These are phyloP conservation scores for Pichia paraexigua DNA, from an alignment of 805 yeast genomes.

Conservation along the genomic window DNA sequence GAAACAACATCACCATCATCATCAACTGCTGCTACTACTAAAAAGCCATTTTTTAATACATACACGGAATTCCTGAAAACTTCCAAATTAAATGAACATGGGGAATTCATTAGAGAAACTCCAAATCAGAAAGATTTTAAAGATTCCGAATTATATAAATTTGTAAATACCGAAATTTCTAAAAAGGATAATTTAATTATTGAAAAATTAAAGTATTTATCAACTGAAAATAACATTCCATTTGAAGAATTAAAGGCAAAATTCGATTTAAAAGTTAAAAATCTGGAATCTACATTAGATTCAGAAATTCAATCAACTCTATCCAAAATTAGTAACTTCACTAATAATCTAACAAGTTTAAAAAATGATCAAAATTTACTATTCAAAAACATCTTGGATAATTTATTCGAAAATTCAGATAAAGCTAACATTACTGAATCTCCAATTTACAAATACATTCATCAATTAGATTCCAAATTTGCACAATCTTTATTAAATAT, in stretches of 20 bases:
- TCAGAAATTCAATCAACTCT: slow-evolving; percentile 9
- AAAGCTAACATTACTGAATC: slow-evolving; percentile 5
- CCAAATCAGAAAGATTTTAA: slow-evolving; percentile 18
- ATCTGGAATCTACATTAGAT: slow-evolving; percentile 3
- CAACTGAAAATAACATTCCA: slow-evolving; percentile 15
- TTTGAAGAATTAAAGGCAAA: slow-evolving; percentile 16
- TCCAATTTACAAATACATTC: slow-evolving; percentile 15
- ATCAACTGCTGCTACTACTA: no score
- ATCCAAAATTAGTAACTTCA: slow-evolving; percentile 13
- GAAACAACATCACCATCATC: no score
- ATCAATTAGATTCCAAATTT: slow-evolving; percentile 16
- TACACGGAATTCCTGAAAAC: slow-evolving; percentile 8
- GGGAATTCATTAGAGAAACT: slow-evolving; percentile 15
- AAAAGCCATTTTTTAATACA: slow-evolving; percentile 8
- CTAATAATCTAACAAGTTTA: slow-evolving; percentile 13
- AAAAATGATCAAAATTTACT: slow-evolving; percentile 8
- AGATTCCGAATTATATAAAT: slow-evolving; percentile 16
- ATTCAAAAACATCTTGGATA: slow-evolving; percentile 17
- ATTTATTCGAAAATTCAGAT: slow-evolving; percentile 2
- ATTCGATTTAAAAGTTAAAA: slow-evolving; percentile 18
- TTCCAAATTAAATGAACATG: slow-evolving; percentile 19
- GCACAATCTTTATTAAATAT: slow-evolving; percentile 15
- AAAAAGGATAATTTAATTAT: slow-evolving; percentile 21
- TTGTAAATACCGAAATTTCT: slow-evolving; percentile 12
- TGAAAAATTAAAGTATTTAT: slow-evolving; percentile 18